Conservation (phyloP, 164 flowering plant genomes). For the Vitis riparia region DNA sequence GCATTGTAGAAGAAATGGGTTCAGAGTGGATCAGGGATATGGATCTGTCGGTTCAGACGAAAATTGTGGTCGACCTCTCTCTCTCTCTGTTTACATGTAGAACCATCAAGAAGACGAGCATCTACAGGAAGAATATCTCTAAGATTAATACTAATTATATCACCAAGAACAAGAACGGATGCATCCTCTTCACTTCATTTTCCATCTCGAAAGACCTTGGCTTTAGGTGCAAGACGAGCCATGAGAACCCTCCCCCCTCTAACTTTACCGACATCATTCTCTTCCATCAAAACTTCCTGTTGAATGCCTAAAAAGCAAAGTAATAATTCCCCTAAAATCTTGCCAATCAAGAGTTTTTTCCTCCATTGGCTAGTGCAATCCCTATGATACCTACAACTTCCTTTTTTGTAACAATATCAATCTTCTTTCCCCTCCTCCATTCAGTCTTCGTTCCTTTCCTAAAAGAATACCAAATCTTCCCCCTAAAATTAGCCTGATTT, state of each 20-base stretch:
- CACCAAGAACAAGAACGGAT: slow-evolving; percentile 82
- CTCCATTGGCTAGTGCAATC: slow-evolving; percentile 19
- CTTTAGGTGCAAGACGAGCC: slow-evolving; percentile 95
- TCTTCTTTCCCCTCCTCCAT: too few relatives aligned
- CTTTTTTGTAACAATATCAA: too few relatives aligned
- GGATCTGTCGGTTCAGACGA: slow-evolving; percentile 16
- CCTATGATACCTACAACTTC: too few relatives aligned
- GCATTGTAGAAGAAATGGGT: slow-evolving; percentile 4
- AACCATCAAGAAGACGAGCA: slow-evolving; percentile 85
- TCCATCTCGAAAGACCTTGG: slow-evolving; percentile 86
- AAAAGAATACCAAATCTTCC: too few relatives aligned
- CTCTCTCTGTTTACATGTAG: too few relatives aligned
- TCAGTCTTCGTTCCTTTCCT: too few relatives aligned
- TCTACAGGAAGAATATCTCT: slow-evolving; percentile 93
- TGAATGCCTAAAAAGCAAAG: slow-evolving; percentile 75
- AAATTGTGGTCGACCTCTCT: not conserved
- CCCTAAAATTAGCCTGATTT: too few relatives aligned
- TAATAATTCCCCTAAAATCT: slow-evolving; percentile 84
- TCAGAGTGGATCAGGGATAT: slow-evolving; percentile 1
- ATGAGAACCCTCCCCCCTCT: slow-evolving; percentile 55
- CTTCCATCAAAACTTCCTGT: slow-evolving; percentile 88
- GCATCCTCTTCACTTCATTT: slow-evolving; percentile 87
- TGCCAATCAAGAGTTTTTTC: slow-evolving; percentile 93
- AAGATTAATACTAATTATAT: slow-evolving; percentile 75
- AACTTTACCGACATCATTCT: slow-evolving; percentile 93